These are phyloP conservation scores for Hygrophila difformis DNA, from an alignment of 257 asterid species.

Conservation along the genomic window DNA sequence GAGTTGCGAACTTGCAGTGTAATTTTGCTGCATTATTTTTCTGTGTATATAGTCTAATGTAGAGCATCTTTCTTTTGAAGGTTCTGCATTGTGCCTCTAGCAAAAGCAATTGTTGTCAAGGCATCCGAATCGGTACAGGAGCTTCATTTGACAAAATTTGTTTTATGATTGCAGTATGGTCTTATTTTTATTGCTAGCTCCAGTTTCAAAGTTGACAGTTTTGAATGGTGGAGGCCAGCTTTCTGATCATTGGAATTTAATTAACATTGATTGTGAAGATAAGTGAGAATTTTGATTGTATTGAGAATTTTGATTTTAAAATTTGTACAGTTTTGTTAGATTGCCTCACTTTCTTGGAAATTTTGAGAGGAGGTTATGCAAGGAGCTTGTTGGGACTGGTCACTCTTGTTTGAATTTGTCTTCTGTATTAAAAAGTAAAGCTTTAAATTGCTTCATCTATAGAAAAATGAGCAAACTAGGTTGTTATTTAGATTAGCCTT, in stretches of 20 bases:
- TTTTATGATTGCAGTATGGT: slow-evolving; percentile 5
- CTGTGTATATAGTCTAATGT: too few relatives aligned
- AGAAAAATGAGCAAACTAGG: too few relatives aligned
- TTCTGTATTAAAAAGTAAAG: too few relatives aligned
- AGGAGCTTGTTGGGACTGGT: too few relatives aligned
- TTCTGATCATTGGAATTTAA: background rate
- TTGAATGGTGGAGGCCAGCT: background rate
- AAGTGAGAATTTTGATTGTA: background rate
- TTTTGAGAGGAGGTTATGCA: too few relatives aligned
- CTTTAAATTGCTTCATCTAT: too few relatives aligned
- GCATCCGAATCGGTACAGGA: slow-evolving; percentile 46
- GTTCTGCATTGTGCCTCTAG: slow-evolving; percentile 61
- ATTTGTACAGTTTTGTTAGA: too few relatives aligned
- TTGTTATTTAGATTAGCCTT: too few relatives aligned
- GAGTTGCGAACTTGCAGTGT: background rate
- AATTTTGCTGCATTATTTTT: background rate
- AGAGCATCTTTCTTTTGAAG: slow-evolving; percentile 25
- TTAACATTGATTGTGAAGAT: background rate
- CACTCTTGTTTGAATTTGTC: too few relatives aligned
- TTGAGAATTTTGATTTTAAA: background rate
- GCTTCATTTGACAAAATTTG: slow-evolving; percentile 1
- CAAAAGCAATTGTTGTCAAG: slow-evolving; percentile 33
- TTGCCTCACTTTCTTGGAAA: too few relatives aligned
- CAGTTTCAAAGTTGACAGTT: background rate
- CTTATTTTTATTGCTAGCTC: background rate